A percentile compares a stretch with the other conserved stretches of the same genome.
These are phyloP conservation scores for Colletotrichum sp. DNA, from an alignment of 2,329 filamentous ascomycete genomes.

Conservation along the genomic window DNA sequence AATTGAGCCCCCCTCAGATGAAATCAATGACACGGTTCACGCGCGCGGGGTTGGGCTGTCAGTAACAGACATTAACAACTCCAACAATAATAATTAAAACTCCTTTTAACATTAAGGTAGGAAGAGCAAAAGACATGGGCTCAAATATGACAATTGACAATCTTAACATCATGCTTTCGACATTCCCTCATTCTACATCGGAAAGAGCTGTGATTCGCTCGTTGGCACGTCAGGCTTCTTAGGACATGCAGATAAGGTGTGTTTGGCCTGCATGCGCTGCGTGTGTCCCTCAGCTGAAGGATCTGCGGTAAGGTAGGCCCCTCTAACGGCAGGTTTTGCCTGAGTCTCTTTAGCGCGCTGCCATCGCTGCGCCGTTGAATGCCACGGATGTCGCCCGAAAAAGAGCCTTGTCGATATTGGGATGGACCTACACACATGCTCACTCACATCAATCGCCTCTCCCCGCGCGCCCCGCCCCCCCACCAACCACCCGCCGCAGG, in stretches of 20 bases:
- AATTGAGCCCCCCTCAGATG: neutral
- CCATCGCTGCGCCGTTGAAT: neutral
- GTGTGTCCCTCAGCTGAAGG: neutral
- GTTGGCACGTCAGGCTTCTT: neutral
- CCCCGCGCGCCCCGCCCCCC: neutral
- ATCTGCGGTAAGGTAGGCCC: neutral
- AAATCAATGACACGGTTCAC: neutral
- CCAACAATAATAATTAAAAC: neutral
- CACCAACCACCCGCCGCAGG: neutral
- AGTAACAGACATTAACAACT: neutral
- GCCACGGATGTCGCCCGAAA: neutral
- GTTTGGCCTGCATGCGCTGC: neutral
- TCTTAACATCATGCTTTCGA: neutral
- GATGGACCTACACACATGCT: neutral
- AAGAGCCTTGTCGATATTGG: neutral
- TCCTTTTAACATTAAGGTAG: neutral
- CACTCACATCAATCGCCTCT: neutral
- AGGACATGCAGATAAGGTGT: neutral
- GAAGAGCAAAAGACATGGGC: neutral
- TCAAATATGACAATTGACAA: neutral
- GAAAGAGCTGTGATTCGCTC: neutral
- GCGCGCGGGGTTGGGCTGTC: neutral
- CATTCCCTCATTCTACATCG: neutral
- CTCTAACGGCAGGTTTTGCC: neutral
- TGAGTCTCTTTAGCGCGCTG: neutral